These are phyloP conservation scores for Phytopythium cucurbitacearum DNA, from an alignment of 352 stramenopile genomes.

Conservation along the genomic window DNA sequence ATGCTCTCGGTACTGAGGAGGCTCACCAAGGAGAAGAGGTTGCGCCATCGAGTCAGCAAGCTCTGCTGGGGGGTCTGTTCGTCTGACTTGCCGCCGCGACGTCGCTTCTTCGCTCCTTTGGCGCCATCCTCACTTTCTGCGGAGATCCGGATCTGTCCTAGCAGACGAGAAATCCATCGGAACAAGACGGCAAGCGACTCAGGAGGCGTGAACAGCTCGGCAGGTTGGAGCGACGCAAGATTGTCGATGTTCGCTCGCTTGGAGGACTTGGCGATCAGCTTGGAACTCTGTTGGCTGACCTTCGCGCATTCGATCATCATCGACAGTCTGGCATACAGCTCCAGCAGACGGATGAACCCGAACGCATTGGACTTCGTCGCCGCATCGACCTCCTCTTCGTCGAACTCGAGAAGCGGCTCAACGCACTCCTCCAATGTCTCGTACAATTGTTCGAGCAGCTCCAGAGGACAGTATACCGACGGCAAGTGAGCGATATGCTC, in stretches of 20 bases:
- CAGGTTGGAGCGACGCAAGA: conserved; percentile 47
- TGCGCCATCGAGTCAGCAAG: conserved; percentile 57
- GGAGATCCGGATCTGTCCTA: conserved; percentile 36
- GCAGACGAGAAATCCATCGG: conserved; percentile 44
- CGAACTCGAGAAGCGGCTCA: conserved; percentile 39
- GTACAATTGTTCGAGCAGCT: conserved; percentile 44
- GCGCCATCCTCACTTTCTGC: neutral
- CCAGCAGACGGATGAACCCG: conserved; percentile 56
- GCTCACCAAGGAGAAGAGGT: conserved; percentile 63
- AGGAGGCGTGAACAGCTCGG: conserved; percentile 55
- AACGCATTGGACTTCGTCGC: conserved; percentile 53
- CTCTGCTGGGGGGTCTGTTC: conserved; percentile 29
- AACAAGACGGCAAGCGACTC: conserved; percentile 37
- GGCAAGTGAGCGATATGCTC: conserved; percentile 63
- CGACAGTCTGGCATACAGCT: conserved; percentile 64
- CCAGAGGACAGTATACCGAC: conserved; percentile 37
- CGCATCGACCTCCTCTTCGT: conserved; percentile 30
- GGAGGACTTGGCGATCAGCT: conserved; percentile 36
- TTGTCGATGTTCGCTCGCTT: conserved; percentile 39
- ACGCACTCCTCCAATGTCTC: conserved; percentile 34
- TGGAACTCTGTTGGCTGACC: conserved; percentile 42
- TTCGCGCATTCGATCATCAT: conserved; percentile 46
- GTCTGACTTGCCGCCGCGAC: conserved; percentile 31
- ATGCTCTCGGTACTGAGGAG: conserved; percentile 59
- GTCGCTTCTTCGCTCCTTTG: conserved; percentile 31